Base-by-base conservation (phyloP, 1,139 yeast genomes). In the Saccharomyces hybrid region DNA sequence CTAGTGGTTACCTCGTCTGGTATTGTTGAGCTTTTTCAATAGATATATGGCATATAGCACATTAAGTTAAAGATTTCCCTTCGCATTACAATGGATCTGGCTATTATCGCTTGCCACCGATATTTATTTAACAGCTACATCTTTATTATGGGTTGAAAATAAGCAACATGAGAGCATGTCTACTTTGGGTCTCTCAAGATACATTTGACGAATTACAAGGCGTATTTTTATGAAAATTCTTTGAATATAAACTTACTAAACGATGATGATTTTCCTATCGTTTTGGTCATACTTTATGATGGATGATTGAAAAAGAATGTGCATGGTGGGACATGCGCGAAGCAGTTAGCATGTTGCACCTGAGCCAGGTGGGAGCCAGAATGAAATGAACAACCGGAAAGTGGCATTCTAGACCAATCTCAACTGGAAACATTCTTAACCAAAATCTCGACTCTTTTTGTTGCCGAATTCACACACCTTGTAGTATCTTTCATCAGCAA, bases 311-410 rank as follows among this genome's bases (percentile, higher is more conserved):
- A 16, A 16, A 38, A 8, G 6, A 16, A 34, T 4, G 21, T 7
- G 7, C 38, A 12, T 32, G 11, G 14, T n/a, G 9, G 1, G 14
- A 9, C 24, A 16, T 14, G 31, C 1, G 11, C 16, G 16, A 21
- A 38, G 42, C 31, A 16, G 9, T 9, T 38, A 38, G 11, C 42
- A 38, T 8, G 24, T 8, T 38, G 42, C 42, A 16, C 42, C 42
- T 8, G 42, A 50, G 12, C 58, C 56, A 12, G 58, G 44, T 44
- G 60, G 61, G 19, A 56, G 32, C 32, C 32, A 29, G 32, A 29
- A 29, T 29, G 4, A 29, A 29, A 29, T 9, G n/a, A 29, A 29
- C 32, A 29, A 29, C n/a, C n/a, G n/a, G n/a, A 29, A 29, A 29
- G 3, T 29, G n/a, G 32, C 32, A 29, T 29, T 8, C 32, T 29